These are phyloP conservation scores for Lachancea thermotolerans DNA, from an alignment of 805 yeast genomes.

Conservation along the genomic window DNA sequence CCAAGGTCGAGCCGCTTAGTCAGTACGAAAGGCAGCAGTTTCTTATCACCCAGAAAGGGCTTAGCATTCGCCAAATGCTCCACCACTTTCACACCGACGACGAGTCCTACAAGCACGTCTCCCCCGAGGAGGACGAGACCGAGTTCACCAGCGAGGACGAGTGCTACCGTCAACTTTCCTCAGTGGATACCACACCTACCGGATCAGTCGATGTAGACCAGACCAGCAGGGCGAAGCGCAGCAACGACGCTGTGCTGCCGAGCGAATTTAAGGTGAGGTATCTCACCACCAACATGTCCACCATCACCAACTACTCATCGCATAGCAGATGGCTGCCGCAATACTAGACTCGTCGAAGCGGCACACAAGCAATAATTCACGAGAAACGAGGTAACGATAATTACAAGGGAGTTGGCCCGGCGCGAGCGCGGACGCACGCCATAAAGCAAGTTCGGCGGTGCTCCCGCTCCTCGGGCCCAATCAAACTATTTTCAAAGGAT, in stretches of 20 bases:
- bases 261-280: constrained; percentile 9
- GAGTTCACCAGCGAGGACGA: constrained; percentile 6
- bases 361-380: constrained; percentile 1
- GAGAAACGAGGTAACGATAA: constrained; percentile 3
- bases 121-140: constrained; percentile 10
- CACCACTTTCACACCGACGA: constrained; percentile 10
- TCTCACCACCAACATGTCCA: constrained; percentile 16
- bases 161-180: constrained; percentile 1
- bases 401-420: not conserved
- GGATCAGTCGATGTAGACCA: constrained; percentile 18
- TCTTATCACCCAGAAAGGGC: constrained; percentile 16
- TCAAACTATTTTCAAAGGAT: too few species aligned
- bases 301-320: constrained; percentile 17
- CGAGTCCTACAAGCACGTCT: constrained; percentile 10
- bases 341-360: constrained; percentile 1
- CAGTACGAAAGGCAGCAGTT: constrained; percentile 13
- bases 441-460: too few species aligned
- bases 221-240: not conserved
- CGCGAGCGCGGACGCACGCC: too few species aligned
- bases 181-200: constrained; percentile 9
- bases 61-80: constrained; percentile 16
- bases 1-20: constrained; percentile 18
- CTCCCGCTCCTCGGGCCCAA: too few species aligned
- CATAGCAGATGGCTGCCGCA: constrained; percentile 14
- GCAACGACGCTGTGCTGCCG: not conserved